phyloP scores from a whole-genome alignment of 1,139 yeast genomes.

The Hemisphaericaspora subhashii region DNA sequence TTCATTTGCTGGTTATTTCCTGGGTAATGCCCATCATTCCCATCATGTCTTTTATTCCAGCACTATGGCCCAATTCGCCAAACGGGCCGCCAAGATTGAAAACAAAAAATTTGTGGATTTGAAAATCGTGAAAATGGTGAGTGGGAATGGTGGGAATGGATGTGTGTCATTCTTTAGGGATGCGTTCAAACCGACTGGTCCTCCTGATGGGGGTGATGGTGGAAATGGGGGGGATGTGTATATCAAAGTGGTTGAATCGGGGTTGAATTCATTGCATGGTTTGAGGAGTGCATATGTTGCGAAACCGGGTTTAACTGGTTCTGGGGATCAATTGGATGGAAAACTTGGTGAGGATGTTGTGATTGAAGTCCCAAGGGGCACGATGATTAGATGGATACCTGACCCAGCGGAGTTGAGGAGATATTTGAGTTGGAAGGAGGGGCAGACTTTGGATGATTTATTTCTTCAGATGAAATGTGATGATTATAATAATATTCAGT shows the following conservation, averaged over 20 bases:
- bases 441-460: slow-evolving; percentile 27
- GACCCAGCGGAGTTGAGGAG: slow-evolving; percentile 53
- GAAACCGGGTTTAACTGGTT: slow-evolving; percentile 69
- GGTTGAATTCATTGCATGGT: slow-evolving; percentile 68
- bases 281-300: slow-evolving; percentile 70
- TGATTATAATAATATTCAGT: slow-evolving; percentile 42
- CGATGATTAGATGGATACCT: slow-evolving; percentile 83
- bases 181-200: slow-evolving; percentile 81
- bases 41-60: slow-evolving; percentile 29
- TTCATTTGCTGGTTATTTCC: slow-evolving; percentile 41
- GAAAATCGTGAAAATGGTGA: slow-evolving; percentile 61
- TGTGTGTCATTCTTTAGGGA: slow-evolving; percentile 82
- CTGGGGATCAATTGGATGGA: slow-evolving; percentile 79
- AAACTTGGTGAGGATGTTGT: slow-evolving; percentile 74
- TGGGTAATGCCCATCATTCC: slow-evolving; percentile 44
- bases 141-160: slow-evolving; percentile 92
- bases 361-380: slow-evolving; percentile 89
- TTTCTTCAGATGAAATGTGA: slow-evolving; percentile 29
- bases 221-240: slow-evolving; percentile 90
- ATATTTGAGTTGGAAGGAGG: slow-evolving; percentile 32
- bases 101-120: slow-evolving; percentile 55
- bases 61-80: slow-evolving; percentile 11
- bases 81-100: slow-evolving; percentile 38
- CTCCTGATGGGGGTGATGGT: slow-evolving; percentile 99
- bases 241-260: slow-evolving; percentile 68